Evolutionary conservation across 495 filamentous ascomycete species (phyloP).

Genomic region (Cryomyces minteri): DNA sequence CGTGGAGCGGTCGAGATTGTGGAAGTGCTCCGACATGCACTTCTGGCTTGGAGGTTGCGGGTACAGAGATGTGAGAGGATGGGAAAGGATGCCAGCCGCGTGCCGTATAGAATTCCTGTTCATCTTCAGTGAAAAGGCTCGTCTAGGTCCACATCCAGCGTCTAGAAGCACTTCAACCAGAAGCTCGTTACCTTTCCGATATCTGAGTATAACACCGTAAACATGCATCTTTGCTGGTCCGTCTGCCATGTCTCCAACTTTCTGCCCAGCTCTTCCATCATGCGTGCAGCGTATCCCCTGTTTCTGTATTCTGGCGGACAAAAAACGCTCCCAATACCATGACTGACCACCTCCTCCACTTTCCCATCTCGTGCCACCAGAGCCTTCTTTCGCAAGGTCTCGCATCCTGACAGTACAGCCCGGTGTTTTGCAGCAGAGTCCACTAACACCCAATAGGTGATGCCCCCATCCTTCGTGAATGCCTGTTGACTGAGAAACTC

Average conservation of each 20-base stretch:
- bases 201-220: slow-evolving; percentile 76
- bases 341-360: slow-evolving; percentile 46
- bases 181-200: slow-evolving; percentile 52
- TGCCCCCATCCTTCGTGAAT: slow-evolving; percentile 50
- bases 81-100: slow-evolving; percentile 63
- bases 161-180: not conserved
- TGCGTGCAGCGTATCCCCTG: slow-evolving; percentile 59
- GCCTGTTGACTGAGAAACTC: slow-evolving; percentile 43
- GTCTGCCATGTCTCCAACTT: slow-evolving; percentile 33
- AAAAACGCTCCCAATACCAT: slow-evolving; percentile 80
- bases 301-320: slow-evolving; percentile 53
- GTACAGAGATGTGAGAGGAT: slow-evolving; percentile 51
- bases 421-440: slow-evolving; percentile 30
- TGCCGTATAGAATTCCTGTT: slow-evolving; percentile 55
- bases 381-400: slow-evolving; percentile 63
- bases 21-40: slow-evolving; percentile 19
- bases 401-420: slow-evolving; percentile 61
- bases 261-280: slow-evolving; percentile 40
- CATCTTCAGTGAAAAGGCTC: not conserved
- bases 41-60: slow-evolving; percentile 20
- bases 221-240: slow-evolving; percentile 26
- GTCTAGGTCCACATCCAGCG: not conserved
- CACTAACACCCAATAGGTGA: slow-evolving; percentile 78
- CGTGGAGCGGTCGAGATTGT: slow-evolving; percentile 22
- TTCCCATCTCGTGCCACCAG: slow-evolving; percentile 27